phyloP scores from a whole-genome alignment of 2,329 filamentous ascomycete species.

The Septoria linicola region DNA sequence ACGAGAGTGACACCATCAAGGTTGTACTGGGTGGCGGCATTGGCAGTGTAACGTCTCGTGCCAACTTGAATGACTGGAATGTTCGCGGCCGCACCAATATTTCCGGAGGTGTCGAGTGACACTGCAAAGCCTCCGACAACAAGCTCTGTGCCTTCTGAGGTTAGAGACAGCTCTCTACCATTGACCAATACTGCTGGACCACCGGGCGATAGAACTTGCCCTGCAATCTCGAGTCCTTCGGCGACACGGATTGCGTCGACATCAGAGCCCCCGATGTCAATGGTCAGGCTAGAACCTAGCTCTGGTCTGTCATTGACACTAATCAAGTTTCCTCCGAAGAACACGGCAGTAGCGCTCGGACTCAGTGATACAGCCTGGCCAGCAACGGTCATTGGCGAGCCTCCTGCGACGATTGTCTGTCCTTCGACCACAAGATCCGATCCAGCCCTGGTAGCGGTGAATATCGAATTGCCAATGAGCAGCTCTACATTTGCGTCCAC shows the following conservation, averaged over 20 bases:
- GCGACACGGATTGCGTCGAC: constrained; percentile 25
- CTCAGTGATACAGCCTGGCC: constrained; percentile 37
- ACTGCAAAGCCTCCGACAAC: constrained; percentile 38
- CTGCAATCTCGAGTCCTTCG: constrained; percentile 30
- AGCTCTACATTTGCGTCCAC: constrained; percentile 12
- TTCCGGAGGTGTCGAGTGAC: constrained; percentile 13
- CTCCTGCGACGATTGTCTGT: constrained; percentile 32
- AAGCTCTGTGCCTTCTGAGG: constrained; percentile 40
- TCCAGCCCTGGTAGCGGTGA: constrained; percentile 25
- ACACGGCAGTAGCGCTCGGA: constrained; percentile 40
- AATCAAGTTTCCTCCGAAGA: constrained; percentile 34
- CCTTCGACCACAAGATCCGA: constrained; percentile 31
- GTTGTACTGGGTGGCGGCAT: constrained; percentile 49
- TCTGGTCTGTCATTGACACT: background rate
- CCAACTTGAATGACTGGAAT: constrained; percentile 44
- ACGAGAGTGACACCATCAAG: constrained; percentile 40
- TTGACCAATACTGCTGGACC: constrained; percentile 35
- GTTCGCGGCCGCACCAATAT: constrained; percentile 25
- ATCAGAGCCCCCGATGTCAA: constrained; percentile 21
- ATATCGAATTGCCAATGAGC: constrained; percentile 21
- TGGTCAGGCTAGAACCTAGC: background rate
- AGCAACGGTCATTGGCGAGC: constrained; percentile 35
- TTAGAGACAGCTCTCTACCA: constrained; percentile 36
- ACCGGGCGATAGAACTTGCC: constrained; percentile 33
- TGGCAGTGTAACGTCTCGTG: constrained; percentile 42